Percentiles rank a stretch among this genome's conserved stretches.
Evolutionary conservation across 208 protist genomes (phyloP).

Genomic region (Crithidia bombi): DNA sequence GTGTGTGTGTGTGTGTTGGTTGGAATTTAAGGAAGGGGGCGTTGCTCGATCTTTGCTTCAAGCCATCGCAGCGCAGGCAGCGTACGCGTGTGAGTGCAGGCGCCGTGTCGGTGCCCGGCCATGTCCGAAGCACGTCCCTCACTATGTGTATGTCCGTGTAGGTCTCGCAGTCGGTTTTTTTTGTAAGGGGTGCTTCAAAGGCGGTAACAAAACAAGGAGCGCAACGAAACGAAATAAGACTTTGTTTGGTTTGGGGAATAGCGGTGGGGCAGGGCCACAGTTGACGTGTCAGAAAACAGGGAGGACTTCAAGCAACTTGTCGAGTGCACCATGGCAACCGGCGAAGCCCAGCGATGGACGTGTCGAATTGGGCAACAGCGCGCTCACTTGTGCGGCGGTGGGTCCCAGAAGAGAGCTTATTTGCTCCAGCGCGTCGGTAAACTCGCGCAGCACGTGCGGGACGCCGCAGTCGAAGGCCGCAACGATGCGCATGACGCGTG

Average conservation of each 20-base stretch:
- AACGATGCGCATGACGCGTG: slow-evolving; percentile 24
- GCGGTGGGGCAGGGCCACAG: neutral
- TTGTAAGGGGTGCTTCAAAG: too few relatives aligned
- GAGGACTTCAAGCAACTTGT: slow-evolving; percentile 30
- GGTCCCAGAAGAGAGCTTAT: slow-evolving; percentile 20
- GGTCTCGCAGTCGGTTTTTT: too few relatives aligned
- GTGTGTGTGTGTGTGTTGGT: too few relatives aligned
- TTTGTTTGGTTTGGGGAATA: neutral
- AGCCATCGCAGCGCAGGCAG: too few relatives aligned
- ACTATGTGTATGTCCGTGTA: too few relatives aligned
- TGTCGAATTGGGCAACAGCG: slow-evolving; percentile 21
- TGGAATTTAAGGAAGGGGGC: too few relatives aligned
- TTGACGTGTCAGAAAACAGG: slow-evolving; percentile 23
- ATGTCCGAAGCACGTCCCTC: too few relatives aligned
- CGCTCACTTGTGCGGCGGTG: slow-evolving; percentile 27
- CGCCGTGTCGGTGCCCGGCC: too few relatives aligned
- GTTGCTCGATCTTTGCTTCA: too few relatives aligned
- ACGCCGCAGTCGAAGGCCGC: slow-evolving; percentile 29
- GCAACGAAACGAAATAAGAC: neutral
- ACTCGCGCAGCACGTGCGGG: slow-evolving; percentile 5
- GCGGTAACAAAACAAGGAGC: too few relatives aligned
- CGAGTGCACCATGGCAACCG: slow-evolving; percentile 31
- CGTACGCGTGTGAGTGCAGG: too few relatives aligned
- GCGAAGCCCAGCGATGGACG: slow-evolving; percentile 20
- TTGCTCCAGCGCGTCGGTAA: slow-evolving; percentile 25